phyloP scores from a whole-genome alignment of 2,329 filamentous ascomycete species.

The Aspergillus tanneri region DNA sequence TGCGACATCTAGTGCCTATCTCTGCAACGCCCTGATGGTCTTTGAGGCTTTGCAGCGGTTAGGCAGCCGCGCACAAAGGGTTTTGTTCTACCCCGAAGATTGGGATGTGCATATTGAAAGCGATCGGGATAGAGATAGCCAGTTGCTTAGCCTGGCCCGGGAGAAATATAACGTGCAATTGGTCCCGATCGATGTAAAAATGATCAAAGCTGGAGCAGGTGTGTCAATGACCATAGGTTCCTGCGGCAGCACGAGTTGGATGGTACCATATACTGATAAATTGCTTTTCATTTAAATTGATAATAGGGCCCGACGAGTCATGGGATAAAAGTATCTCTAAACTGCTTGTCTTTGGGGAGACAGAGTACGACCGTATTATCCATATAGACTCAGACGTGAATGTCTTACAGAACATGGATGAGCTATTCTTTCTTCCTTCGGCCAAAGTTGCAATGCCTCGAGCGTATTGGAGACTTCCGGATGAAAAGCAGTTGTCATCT shows the following conservation, averaged over 20 bases:
- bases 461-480: slow-evolving; percentile 66
- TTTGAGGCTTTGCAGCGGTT: slow-evolving; percentile 42
- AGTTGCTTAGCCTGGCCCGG: slow-evolving; percentile 50
- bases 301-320: slow-evolving; percentile 42
- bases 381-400: slow-evolving; percentile 64
- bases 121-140: slow-evolving; percentile 38
- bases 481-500: slow-evolving; percentile 56
- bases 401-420: slow-evolving; percentile 64
- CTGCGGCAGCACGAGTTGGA: neutral
- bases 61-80: slow-evolving; percentile 41
- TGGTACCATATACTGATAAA: neutral
- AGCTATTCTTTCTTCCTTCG: slow-evolving; percentile 66
- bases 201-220: slow-evolving; percentile 29
- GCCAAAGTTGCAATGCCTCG: slow-evolving; percentile 65
- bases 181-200: slow-evolving; percentile 47
- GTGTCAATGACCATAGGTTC: slow-evolving; percentile 7
- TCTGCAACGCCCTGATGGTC: slow-evolving; percentile 46
- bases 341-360: slow-evolving; percentile 66
- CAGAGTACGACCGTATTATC: slow-evolving; percentile 59
- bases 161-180: slow-evolving; percentile 52
- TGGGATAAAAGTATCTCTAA: slow-evolving; percentile 68
- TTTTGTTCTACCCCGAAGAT: slow-evolving; percentile 44
- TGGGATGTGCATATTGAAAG: slow-evolving; percentile 38
- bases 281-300: neutral
- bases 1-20: slow-evolving; percentile 42